phyloP scores from a whole-genome alignment of 768 basidiomycete species.

The Termitomyces sp. region DNA sequence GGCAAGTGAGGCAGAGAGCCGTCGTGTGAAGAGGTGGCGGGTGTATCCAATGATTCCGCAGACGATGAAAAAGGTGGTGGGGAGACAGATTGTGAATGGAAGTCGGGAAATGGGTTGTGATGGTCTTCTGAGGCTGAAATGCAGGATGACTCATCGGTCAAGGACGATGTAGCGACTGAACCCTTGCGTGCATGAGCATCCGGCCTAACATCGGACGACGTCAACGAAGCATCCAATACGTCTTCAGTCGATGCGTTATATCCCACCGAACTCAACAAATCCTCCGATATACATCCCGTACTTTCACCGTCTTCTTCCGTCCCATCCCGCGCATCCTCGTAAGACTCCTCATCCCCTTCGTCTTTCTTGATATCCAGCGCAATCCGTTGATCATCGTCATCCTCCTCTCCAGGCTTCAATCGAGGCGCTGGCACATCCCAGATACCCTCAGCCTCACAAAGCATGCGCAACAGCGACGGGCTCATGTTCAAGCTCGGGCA shows the following conservation, averaged over 20 bases:
- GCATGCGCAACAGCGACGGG: slow-evolving; percentile 61
- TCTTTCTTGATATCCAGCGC: slow-evolving; percentile 23
- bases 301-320: slow-evolving; percentile 22
- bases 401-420: slow-evolving; percentile 26
- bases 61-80: slow-evolving; percentile 53
- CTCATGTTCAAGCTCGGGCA: slow-evolving; percentile 83
- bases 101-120: slow-evolving; percentile 11
- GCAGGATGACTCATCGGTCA: slow-evolving; percentile 19
- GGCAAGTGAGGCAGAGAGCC: slow-evolving; percentile 34
- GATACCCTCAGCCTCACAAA: slow-evolving; percentile 67
- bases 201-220: not conserved
- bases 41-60: slow-evolving; percentile 55
- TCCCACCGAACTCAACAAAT: slow-evolving; percentile 24
- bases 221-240: slow-evolving; percentile 11
- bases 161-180: slow-evolving; percentile 13
- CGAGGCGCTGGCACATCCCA: slow-evolving; percentile 38
- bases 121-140: slow-evolving; percentile 28
- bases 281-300: slow-evolving; percentile 22
- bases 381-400: slow-evolving; percentile 18
- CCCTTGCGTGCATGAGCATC: slow-evolving; percentile 5
- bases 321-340: slow-evolving; percentile 21
- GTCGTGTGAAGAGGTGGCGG: slow-evolving; percentile 47
- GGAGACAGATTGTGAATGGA: slow-evolving; percentile 20
- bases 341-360: slow-evolving; percentile 19
- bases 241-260: slow-evolving; percentile 33